Conservation (phyloP, 1,139 yeast genomes). For the Debaryomyces robertsiae region DNA sequence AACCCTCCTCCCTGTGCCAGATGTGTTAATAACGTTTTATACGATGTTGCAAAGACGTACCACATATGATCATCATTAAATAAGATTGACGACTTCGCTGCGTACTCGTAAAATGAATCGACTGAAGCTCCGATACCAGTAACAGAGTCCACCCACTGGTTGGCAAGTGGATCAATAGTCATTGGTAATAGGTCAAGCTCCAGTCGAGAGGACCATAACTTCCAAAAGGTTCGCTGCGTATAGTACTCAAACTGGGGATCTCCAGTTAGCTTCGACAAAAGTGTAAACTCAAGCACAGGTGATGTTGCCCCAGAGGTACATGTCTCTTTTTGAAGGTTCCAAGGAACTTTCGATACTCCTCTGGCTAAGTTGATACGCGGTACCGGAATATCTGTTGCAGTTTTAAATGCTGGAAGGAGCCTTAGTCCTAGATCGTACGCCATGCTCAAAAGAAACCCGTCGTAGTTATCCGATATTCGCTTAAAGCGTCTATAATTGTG, state of each 20-base stretch:
- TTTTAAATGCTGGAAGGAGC: slow-evolving; percentile 65
- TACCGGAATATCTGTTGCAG: slow-evolving; percentile 62
- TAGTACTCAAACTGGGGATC: slow-evolving; percentile 69
- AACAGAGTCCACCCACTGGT: slow-evolving; percentile 58
- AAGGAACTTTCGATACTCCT: slow-evolving; percentile 52
- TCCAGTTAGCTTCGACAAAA: slow-evolving; percentile 71
- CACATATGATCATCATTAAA: slow-evolving; percentile 67
- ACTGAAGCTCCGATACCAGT: slow-evolving; percentile 91
- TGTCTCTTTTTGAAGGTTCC: slow-evolving; percentile 56
- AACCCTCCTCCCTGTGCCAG: slow-evolving; percentile 42
- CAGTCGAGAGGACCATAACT: slow-evolving; percentile 70
- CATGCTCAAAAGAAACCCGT: slow-evolving; percentile 66
- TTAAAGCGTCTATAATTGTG: slow-evolving; percentile 16
- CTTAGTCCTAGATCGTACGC: slow-evolving; percentile 76
- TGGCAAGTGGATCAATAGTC: slow-evolving; percentile 66
- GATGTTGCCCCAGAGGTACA: slow-evolving; percentile 89
- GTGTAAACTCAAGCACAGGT: slow-evolving; percentile 75
- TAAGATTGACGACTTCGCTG: slow-evolving; percentile 72
- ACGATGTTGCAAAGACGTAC: slow-evolving; percentile 61
- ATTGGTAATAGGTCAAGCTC: slow-evolving; percentile 70
- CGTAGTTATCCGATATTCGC: slow-evolving; percentile 44
- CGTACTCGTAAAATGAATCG: slow-evolving; percentile 92
- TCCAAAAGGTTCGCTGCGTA: slow-evolving; percentile 65
- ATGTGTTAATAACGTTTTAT: slow-evolving; percentile 55
- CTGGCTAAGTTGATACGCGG: slow-evolving; percentile 67